These are phyloP conservation scores for Pichia phayaonensis DNA, from an alignment of 805 yeast species.

Conservation along the genomic window DNA sequence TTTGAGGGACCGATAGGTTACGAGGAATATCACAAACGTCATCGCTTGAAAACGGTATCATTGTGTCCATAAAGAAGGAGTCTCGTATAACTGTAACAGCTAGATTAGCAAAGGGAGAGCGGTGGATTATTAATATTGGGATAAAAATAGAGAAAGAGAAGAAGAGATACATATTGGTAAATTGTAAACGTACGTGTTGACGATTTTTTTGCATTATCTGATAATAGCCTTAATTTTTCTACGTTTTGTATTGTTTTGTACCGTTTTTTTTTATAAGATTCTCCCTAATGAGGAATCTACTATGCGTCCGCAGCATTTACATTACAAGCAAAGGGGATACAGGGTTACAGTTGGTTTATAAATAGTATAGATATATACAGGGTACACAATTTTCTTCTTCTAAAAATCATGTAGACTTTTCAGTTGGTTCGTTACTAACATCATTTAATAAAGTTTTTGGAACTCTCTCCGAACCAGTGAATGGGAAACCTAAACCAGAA, in stretches of 20 bases:
- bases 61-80: neutral
- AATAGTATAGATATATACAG: neutral
- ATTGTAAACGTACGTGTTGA: too few species aligned
- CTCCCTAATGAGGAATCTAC: too few species aligned
- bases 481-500: slow-evolving; percentile 78
- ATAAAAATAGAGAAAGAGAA: too few species aligned
- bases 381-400: neutral
- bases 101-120: too few species aligned
- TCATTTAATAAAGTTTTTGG: slow-evolving; percentile 25
- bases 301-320: neutral
- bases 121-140: neutral
- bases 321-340: too few species aligned
- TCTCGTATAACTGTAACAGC: neutral
- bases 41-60: neutral
- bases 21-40: slow-evolving; percentile 7
- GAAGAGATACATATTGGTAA: too few species aligned
- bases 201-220: too few species aligned
- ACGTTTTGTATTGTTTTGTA: too few species aligned
- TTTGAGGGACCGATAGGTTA: slow-evolving; percentile 7
- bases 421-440: neutral
- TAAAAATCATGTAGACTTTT: neutral
- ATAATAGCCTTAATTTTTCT: too few species aligned
- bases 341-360: neutral
- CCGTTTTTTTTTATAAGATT: too few species aligned
- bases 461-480: slow-evolving; percentile 45